phyloP scores from a whole-genome alignment of 208 protist species.

The Trypanosoma cruzi region DNA sequence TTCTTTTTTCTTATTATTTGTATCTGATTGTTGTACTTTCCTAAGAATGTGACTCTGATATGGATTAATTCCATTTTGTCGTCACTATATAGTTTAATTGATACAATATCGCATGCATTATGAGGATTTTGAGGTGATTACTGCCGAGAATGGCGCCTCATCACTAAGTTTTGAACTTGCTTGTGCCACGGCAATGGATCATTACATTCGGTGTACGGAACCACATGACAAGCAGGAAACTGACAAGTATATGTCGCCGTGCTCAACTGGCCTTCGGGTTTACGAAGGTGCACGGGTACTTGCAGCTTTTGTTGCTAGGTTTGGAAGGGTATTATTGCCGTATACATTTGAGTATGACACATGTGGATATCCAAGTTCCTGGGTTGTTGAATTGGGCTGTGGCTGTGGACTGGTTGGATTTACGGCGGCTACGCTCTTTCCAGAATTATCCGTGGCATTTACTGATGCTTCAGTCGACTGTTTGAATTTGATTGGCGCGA shows the following conservation, averaged over 20 bases:
- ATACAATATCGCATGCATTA: slow-evolving; percentile 28
- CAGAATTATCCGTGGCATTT: slow-evolving; percentile 40
- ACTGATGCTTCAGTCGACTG: slow-evolving; percentile 62
- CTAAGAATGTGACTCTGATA: too few relatives aligned
- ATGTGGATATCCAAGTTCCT: slow-evolving; percentile 2
- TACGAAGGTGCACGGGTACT: slow-evolving; percentile 74
- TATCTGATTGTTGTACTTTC: too few relatives aligned
- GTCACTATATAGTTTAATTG: not conserved
- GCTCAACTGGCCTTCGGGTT: slow-evolving; percentile 67
- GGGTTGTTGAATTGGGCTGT: slow-evolving; percentile 67
- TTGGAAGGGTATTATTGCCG: slow-evolving; percentile 30
- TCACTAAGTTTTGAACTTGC: slow-evolving; percentile 39
- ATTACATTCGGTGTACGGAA: slow-evolving; percentile 53
- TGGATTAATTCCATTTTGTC: too few relatives aligned
- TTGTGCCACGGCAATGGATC: slow-evolving; percentile 55
- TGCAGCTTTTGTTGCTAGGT: slow-evolving; percentile 51
- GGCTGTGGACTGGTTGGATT: slow-evolving; percentile 68
- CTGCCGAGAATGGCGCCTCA: slow-evolving; percentile 31
- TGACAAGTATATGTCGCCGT: slow-evolving; percentile 13
- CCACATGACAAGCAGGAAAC: slow-evolving; percentile 2
- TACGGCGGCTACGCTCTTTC: slow-evolving; percentile 27
- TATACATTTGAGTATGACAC: not conserved
- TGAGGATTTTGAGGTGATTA: slow-evolving; percentile 55
- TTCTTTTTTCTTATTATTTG: too few relatives aligned
- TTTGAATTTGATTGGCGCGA: slow-evolving; percentile 38